These are phyloP conservation scores for Pseudogymnoascus sp. DNA, from an alignment of 2,329 filamentous ascomycete genomes.

Conservation along the genomic window DNA sequence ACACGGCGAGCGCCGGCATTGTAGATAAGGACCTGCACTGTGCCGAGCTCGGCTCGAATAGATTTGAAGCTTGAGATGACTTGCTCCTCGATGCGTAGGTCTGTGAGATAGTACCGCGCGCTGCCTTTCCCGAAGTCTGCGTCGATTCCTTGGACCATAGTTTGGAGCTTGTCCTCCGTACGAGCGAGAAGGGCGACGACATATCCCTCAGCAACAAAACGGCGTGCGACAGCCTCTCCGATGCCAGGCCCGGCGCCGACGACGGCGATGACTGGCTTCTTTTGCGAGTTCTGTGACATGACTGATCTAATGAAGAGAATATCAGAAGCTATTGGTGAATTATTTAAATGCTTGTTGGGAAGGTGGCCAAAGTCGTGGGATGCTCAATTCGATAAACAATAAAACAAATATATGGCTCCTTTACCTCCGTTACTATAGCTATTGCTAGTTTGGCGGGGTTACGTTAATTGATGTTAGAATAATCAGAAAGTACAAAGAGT, in stretches of 20 bases:
- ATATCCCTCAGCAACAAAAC: conserved; percentile 17
- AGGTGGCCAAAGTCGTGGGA: neutral
- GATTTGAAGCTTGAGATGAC: conserved; percentile 21
- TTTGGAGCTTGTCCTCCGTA: conserved; percentile 18
- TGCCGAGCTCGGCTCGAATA: conserved; percentile 15
- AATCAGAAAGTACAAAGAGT: neutral
- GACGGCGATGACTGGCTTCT: conserved; percentile 18
- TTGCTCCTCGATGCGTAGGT: conserved; percentile 16
- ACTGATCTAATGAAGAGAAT: neutral
- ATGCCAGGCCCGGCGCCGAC: conserved; percentile 20
- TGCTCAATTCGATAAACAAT: neutral
- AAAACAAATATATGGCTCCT: neutral
- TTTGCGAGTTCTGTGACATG: conserved; percentile 13
- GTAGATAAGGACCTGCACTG: conserved; percentile 17
- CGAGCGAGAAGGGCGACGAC: conserved; percentile 19
- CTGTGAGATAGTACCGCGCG: conserved; percentile 18
- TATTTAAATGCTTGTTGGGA: neutral
- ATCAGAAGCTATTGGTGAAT: neutral
- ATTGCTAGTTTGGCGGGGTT: neutral
- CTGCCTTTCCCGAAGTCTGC: conserved; percentile 13
- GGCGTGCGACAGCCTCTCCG: conserved; percentile 19
- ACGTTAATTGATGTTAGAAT: neutral
- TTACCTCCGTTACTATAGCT: neutral
- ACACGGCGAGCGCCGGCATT: conserved; percentile 20
- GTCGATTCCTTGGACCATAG: conserved; percentile 16